phyloP scores from a whole-genome alignment of 371 early-diverging fungal species.

The Rhizopus microsporus region DNA sequence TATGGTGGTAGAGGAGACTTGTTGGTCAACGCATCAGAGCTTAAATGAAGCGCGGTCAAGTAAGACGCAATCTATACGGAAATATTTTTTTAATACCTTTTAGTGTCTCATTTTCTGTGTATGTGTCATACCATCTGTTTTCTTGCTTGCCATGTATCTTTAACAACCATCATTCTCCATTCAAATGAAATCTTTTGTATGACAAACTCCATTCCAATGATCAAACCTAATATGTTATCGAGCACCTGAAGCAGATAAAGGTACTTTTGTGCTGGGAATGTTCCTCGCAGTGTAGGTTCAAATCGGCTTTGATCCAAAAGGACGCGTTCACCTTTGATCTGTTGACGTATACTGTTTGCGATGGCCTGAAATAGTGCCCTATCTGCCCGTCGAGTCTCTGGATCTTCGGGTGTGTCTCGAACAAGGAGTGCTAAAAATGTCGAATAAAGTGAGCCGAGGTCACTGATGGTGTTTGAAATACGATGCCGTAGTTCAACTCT shows the following conservation, averaged over 20 bases:
- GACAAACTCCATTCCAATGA: constrained; percentile 45
- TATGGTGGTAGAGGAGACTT: constrained; percentile 49
- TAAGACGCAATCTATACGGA: constrained; percentile 38
- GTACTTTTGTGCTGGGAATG: constrained; percentile 45
- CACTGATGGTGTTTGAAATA: constrained; percentile 36
- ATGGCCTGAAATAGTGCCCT: constrained; percentile 39
- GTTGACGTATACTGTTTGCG: constrained; percentile 35
- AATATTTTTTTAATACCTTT: neutral
- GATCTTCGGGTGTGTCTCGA: constrained; percentile 25
- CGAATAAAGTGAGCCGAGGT: constrained; percentile 41
- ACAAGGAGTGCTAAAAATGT: constrained; percentile 42
- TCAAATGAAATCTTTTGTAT: constrained; percentile 31
- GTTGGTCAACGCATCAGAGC: constrained; percentile 43
- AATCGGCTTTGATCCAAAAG: constrained; percentile 50
- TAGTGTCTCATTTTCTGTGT: neutral
- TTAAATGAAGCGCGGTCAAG: constrained; percentile 42
- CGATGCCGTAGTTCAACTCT: constrained; percentile 49
- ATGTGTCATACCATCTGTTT: constrained; percentile 34
- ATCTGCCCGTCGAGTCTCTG: constrained; percentile 13
- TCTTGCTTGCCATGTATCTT: constrained; percentile 46
- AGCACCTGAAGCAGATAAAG: constrained; percentile 39
- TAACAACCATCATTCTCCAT: constrained; percentile 38
- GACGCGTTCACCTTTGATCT: constrained; percentile 42
- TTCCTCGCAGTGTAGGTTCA: constrained; percentile 51
- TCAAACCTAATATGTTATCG: constrained; percentile 44